phyloP scores from a whole-genome alignment of 805 yeast genomes.

The Starmerella tilneyi region DNA sequence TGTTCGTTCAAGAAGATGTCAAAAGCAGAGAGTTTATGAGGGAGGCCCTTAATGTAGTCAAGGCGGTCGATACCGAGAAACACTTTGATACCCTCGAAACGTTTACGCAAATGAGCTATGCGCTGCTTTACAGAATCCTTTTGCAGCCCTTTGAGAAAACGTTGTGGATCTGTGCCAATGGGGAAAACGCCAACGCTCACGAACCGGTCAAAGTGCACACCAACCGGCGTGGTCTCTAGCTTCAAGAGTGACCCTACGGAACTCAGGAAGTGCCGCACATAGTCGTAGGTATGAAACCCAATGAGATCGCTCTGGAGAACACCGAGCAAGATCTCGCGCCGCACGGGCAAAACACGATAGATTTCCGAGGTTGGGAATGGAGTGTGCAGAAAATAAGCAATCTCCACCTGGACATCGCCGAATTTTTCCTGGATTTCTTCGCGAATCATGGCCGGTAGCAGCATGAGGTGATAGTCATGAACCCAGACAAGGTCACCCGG shows the following conservation, averaged over 20 bases:
- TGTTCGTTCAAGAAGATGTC: conserved; percentile 85
- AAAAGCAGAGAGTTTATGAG: conserved; percentile 92
- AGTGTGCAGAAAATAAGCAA: conserved; percentile 93
- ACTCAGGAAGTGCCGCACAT: conserved; percentile 88
- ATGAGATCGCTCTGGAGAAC: conserved; percentile 87
- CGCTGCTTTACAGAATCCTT: conserved; percentile 54
- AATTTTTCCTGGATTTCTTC: conserved; percentile 39
- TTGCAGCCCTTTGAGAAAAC: conserved; percentile 69
- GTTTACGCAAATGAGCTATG: conserved; percentile 50
- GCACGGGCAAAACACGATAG: conserved; percentile 87
- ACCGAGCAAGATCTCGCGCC: conserved; percentile 84
- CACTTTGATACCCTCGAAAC: conserved; percentile 66
- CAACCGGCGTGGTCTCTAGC: conserved; percentile 79
- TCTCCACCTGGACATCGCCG: conserved; percentile 46
- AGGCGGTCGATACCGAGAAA: conserved; percentile 95
- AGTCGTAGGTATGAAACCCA: conserved; percentile 98
- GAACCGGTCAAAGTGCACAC: conserved; percentile 68
- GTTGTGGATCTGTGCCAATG: conserved; percentile 95
- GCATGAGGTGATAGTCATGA: conserved; percentile 95
- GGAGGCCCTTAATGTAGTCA: conserved; percentile 96
- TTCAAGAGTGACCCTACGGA: conserved; percentile 77
- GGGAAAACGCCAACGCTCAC: conserved; percentile 95
- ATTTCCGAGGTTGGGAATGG: conserved; percentile 98
- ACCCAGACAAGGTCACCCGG: conserved; percentile 93
- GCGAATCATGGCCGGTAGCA: conserved; percentile 79